These are phyloP conservation scores for Ophiocordyceps camponoti-leonardi DNA, from an alignment of 2,329 filamentous ascomycete species.

Conservation along the genomic window DNA sequence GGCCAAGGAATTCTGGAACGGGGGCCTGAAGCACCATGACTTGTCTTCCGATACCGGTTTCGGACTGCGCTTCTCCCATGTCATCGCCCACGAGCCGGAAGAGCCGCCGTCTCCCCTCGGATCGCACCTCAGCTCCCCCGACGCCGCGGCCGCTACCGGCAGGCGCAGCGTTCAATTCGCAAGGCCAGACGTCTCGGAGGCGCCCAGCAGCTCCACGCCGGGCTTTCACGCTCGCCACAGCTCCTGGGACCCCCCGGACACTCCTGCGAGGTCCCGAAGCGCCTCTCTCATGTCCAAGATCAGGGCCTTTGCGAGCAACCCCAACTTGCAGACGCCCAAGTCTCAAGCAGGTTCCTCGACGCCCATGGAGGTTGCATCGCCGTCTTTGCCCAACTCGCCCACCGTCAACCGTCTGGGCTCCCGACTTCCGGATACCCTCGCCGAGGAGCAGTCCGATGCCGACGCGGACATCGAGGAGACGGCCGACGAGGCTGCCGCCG, in stretches of 20 bases:
- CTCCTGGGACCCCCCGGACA: conserved; percentile 51
- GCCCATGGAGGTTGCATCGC: conserved; percentile 16
- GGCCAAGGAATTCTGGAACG: conserved; percentile 6
- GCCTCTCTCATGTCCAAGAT: conserved; percentile 63
- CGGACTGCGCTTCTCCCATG: neutral
- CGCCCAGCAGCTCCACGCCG: conserved; percentile 24
- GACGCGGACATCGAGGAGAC: conserved; percentile 72
- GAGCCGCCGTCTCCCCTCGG: neutral
- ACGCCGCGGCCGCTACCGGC: conserved; percentile 1
- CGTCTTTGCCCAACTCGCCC: conserved; percentile 30
- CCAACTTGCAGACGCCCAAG: conserved; percentile 28
- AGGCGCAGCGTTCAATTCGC: conserved; percentile 61
- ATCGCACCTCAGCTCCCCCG: neutral
- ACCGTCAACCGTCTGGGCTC: conserved; percentile 24
- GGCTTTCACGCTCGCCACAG: conserved; percentile 34
- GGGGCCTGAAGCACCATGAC: conserved; percentile 3
- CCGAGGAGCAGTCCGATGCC: conserved; percentile 28
- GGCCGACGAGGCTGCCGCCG: conserved; percentile 51
- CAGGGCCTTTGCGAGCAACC: conserved; percentile 48
- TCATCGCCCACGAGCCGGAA: conserved; percentile 1
- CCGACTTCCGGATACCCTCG: conserved; percentile 34
- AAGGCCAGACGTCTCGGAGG: conserved; percentile 25
- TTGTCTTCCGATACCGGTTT: conserved; percentile 1
- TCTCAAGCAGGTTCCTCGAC: conserved; percentile 13
- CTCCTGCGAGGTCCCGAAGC: conserved; percentile 36